Evolutionary conservation across 306 rosid genomes (phyloP), one percentile per base, ranked within the genome.

Genomic region (Sicyos baderoa): DNA sequence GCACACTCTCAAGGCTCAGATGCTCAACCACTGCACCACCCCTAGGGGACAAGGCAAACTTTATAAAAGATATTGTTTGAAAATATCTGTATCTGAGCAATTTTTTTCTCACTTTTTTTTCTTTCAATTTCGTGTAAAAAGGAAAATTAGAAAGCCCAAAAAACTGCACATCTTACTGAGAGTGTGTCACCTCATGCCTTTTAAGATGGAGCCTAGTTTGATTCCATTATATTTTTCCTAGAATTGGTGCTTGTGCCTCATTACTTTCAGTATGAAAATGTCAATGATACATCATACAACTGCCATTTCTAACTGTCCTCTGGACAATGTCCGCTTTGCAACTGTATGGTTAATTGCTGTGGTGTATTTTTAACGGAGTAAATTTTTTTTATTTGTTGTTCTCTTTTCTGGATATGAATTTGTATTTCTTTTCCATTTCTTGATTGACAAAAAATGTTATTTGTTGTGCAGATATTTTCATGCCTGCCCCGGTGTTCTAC

Each of bases 401-500:
- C 67, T 61, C 48, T 17, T 61, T 16, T 61, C 68, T 35, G 25
- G 49, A 29, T 63, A 9, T 16, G 27, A 35, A 17, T 61, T 61
- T 40, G 51, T 37, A 11, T 40, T 61, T 61, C 71, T 17, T 75
- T 18, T 48, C 4, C 52, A 17, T 7, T 60, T 59, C 14, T 37
- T 17, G 14, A 15, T 35, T 18, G 51, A 63, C 29, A 40, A 10
- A 0, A 13, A 21, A 21, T 65, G 13, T 65, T 65, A 22, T 45
- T 65, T 37, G 3, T 21, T 65, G 54, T 72, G 85, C 97, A 93
- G 98, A 72, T 93, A 61, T 79, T 93, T 23, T 89, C 95, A 21
- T 86, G 96, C 81, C 94, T 89, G 67, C 85, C 72, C 51, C 73
- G 76, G 22, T 89, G 98, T 81, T 81, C 82, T 29, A 77, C 91